Evolutionary conservation across 768 basidiomycete genomes (phyloP), one percentile per base, ranked within the genome.

Genomic region (Hirschioporus abietinus): DNA sequence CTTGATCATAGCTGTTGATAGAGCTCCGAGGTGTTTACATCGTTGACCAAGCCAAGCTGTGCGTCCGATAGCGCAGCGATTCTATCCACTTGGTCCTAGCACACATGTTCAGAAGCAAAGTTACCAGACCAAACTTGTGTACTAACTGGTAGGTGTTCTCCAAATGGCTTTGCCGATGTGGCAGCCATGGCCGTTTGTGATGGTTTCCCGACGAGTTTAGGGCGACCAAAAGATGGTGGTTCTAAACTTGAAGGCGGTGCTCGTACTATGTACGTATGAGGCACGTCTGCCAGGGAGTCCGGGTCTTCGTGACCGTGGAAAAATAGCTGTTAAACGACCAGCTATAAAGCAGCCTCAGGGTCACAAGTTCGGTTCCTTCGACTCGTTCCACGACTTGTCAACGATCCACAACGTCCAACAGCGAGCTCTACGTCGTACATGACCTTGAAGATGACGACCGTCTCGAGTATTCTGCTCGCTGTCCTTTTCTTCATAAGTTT

Each of bases 21-120:
- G 58, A 20, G 17, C 9, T 59, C 58, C 8, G 25, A 20, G 15
- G 27, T 59, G 35, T 12, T 17, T n/a, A 24, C 26, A 63, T 34
- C 26, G 35, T 26, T 59, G 24, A 58, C 17, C 1, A 58, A 20
- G 30, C 34, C 60, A 17, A 61, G 60, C 60, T 61, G 88, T 23
- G 83, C 79, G 69, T 89, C 86, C 69, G 89, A 85, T 18, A 86
- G 72, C 26, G 72, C 74, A 12, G 82, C 77, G 66, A 92, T 84
- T 65, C 83, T 79, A 63, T 91, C 89, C 23, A 89, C 86, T 79
- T 91, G 90, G 72, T 91, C 91, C 90, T 92, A 72, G 34, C 7
- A 58, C 7, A 7, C 10, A 17, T 25, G 24, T 61, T 59, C 60
- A 61, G 24, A 25, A 24, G 25, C 60, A 25, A 34, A 25, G 24